Conservation (phyloP, 1,284 basidiomycete genomes). For the Sporisorium graminicola region DNA sequence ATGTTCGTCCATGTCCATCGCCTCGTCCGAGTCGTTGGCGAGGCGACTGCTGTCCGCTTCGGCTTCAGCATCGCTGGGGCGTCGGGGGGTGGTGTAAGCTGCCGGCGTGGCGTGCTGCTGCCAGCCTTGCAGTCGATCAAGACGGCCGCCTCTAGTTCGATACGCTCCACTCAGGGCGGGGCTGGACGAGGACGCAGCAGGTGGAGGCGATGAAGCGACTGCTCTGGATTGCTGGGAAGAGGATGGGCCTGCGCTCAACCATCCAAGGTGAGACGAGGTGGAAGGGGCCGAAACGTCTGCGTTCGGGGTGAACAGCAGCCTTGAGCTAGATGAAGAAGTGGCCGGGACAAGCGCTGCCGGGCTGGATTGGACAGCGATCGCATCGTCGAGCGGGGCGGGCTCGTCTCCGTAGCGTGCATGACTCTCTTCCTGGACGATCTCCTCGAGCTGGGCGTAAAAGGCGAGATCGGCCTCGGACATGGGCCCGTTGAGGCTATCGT, state of each 20-base stretch:
- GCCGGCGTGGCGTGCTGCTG: conserved; percentile 20
- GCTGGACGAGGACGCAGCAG: conserved; percentile 2
- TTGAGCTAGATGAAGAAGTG: conserved; percentile 7
- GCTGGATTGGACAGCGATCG: background rate
- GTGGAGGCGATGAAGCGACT: conserved; percentile 6
- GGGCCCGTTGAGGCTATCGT: conserved; percentile 32
- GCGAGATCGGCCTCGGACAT: conserved; percentile 55
- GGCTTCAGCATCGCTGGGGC: background rate
- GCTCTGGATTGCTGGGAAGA: conserved; percentile 8
- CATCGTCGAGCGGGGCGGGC: conserved; percentile 11
- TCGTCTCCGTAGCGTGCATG: conserved; percentile 50
- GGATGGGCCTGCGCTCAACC: conserved; percentile 44
- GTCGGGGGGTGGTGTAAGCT: conserved; percentile 20
- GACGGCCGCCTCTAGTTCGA: conserved; percentile 27
- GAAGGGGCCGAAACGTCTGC: conserved; percentile 9
- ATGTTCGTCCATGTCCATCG: conserved; percentile 51
- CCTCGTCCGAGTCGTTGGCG: conserved; percentile 24
- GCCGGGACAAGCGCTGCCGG: conserved; percentile 1
- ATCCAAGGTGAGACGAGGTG: conserved; percentile 35
- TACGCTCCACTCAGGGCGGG: conserved; percentile 34
- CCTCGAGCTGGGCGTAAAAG: conserved; percentile 59
- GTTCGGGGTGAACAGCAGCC: conserved; percentile 5
- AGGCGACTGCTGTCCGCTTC: background rate
- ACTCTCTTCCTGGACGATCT: conserved; percentile 58
- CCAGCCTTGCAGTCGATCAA: conserved; percentile 51